Evolutionary conservation across 495 filamentous ascomycete genomes (phyloP).

Genomic region (Hypoxylon intermedium): DNA sequence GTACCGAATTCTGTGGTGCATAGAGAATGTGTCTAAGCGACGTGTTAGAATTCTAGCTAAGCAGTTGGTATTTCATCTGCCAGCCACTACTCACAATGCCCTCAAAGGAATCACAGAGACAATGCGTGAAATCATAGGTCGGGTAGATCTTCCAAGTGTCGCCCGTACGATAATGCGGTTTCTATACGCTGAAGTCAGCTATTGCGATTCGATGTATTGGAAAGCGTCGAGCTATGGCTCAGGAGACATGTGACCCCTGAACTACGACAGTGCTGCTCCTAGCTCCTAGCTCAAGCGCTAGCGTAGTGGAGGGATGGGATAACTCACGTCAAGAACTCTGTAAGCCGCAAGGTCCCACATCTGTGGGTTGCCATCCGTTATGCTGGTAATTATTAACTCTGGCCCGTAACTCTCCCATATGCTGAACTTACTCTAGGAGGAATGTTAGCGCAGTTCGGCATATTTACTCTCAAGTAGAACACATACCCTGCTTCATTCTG

Average conservation of each 20-base stretch:
- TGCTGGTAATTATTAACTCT: conserved; percentile 47
- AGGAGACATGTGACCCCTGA: background rate
- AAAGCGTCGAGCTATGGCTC: no score
- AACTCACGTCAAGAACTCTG: conserved; percentile 65
- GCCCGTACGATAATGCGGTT: conserved; percentile 76
- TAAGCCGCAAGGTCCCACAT: conserved; percentile 84
- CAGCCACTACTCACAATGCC: conserved; percentile 58
- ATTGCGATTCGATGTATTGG: background rate
- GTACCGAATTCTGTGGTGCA: conserved; percentile 88
- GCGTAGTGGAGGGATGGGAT: conserved; percentile 22
- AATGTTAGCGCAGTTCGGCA: conserved; percentile 63
- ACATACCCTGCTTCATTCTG: conserved; percentile 85
- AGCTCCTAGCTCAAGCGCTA: no score
- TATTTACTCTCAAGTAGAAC: background rate
- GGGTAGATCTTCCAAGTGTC: conserved; percentile 85
- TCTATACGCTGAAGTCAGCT: conserved; percentile 50
- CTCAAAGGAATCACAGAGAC: conserved; percentile 88
- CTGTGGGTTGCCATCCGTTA: conserved; percentile 56
- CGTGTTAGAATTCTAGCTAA: background rate
- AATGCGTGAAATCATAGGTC: conserved; percentile 91
- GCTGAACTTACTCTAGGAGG: conserved; percentile 73
- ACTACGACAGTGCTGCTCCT: no score
- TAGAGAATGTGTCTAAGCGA: conserved; percentile 71
- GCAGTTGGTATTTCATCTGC: no score
- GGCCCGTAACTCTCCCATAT: no score